Conservation (phyloP, 2,329 filamentous ascomycete species). For the Fusarium hainanense region DNA sequence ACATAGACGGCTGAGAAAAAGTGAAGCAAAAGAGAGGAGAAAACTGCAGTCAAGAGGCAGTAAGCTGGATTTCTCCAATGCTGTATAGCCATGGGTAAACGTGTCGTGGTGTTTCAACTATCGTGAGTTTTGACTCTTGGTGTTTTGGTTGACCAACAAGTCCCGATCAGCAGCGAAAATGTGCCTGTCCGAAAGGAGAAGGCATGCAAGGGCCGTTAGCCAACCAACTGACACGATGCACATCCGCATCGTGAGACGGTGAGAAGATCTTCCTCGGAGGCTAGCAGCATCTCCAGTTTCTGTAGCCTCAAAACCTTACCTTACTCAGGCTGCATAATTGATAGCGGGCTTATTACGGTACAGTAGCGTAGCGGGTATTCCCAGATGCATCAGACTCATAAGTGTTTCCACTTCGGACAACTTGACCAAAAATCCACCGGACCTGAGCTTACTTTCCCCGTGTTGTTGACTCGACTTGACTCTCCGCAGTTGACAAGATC, state of each 20-base stretch:
- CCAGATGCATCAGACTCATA: constrained; percentile 19
- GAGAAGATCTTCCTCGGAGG: constrained; percentile 25
- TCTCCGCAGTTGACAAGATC: constrained; percentile 37
- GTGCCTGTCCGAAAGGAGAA: constrained; percentile 35
- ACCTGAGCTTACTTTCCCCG: constrained; percentile 31
- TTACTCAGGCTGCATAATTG: constrained; percentile 29
- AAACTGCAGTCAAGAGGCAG: not conserved
- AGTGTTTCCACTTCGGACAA: constrained; percentile 20
- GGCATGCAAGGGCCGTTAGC: constrained; percentile 30
- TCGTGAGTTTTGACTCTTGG: constrained; percentile 27
- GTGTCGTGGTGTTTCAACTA: constrained; percentile 16
- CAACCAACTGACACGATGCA: constrained; percentile 38
- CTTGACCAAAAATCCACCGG: constrained; percentile 2
- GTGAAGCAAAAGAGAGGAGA: not conserved
- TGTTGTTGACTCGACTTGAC: constrained; percentile 1
- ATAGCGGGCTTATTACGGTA: constrained; percentile 30
- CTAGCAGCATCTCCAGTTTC: constrained; percentile 32
- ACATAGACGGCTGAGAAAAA: constrained; percentile 5
- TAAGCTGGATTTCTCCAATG: not conserved
- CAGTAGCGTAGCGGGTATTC: constrained; percentile 37
- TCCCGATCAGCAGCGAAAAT: not conserved
- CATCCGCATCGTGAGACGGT: constrained; percentile 11
- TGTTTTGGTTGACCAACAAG: constrained; percentile 21
- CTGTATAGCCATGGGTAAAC: not conserved
- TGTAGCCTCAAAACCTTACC: constrained; percentile 23